Conservation (phyloP, 495 filamentous ascomycete genomes). For the Aspergillus taichungensis region DNA sequence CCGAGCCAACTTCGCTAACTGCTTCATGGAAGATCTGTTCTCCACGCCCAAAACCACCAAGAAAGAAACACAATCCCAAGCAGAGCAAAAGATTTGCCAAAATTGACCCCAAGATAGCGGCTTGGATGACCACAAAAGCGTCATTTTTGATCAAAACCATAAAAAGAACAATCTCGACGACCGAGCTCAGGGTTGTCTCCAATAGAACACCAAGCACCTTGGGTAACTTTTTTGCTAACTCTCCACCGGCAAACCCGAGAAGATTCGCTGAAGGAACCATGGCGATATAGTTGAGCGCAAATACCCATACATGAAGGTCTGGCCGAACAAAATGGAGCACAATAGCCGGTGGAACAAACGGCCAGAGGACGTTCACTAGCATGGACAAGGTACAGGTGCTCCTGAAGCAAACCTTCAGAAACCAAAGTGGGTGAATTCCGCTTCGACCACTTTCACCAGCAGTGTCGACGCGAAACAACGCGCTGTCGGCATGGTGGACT, state of each 20-base stretch:
- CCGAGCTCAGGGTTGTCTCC: constrained; percentile 66
- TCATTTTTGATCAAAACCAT: constrained; percentile 54
- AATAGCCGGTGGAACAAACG: constrained; percentile 61
- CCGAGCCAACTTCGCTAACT: constrained; percentile 73
- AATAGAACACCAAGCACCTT: constrained; percentile 69
- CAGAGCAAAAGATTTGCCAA: constrained; percentile 71
- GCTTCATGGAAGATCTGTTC: constrained; percentile 65
- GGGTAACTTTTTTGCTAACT: constrained; percentile 69
- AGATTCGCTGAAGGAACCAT: constrained; percentile 89
- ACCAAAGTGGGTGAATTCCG: constrained; percentile 51
- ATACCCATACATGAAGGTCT: constrained; percentile 54
- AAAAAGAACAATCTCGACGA: constrained; percentile 79
- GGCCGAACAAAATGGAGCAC: constrained; percentile 53
- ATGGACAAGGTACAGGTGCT: constrained; percentile 48
- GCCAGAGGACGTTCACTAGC: constrained; percentile 65
- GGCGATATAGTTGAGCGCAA: constrained; percentile 63
- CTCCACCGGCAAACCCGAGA: constrained; percentile 75
- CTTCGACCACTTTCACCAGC: constrained; percentile 57
- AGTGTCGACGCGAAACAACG: constrained; percentile 41
- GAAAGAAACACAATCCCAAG: constrained; percentile 68
- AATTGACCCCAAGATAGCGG: constrained; percentile 74
- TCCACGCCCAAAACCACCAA: constrained; percentile 57
- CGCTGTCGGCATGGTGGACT: constrained; percentile 9
- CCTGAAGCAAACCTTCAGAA: constrained; percentile 51
- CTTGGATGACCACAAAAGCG: constrained; percentile 60